Evolutionary conservation across 2,329 filamentous ascomycete species (phyloP).

Genomic region (Ustilaginoidea virens): DNA sequence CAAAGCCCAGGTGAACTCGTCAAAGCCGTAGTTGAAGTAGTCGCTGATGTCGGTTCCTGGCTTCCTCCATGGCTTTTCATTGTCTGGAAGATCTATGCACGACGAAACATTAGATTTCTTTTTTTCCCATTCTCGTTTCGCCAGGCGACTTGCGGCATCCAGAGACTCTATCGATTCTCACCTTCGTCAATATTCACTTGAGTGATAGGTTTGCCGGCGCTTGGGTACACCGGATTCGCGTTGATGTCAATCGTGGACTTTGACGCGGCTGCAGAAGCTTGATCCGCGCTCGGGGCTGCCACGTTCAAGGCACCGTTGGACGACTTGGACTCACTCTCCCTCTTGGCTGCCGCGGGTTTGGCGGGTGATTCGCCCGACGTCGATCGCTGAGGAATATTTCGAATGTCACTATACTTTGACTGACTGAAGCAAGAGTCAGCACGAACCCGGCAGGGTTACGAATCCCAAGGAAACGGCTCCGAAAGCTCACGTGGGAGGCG

Average conservation of each 20-base stretch:
- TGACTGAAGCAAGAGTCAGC: too few relatives aligned
- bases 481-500: constrained; percentile 36
- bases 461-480: too few relatives aligned
- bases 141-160: not conserved
- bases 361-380: constrained; percentile 33
- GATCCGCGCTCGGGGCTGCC: constrained; percentile 29
- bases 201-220: constrained; percentile 66
- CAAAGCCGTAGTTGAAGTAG: constrained; percentile 98
- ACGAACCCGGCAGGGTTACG: too few relatives aligned
- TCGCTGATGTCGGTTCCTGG: constrained; percentile 90
- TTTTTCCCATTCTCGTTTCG: constrained; percentile 4
- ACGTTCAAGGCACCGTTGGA: constrained; percentile 13
- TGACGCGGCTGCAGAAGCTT: constrained; percentile 48
- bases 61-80: constrained; percentile 88
- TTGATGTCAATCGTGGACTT: constrained; percentile 79
- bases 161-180: constrained; percentile 11
- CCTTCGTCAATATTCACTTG: constrained; percentile 60
- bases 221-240: constrained; percentile 63
- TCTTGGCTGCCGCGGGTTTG: constrained; percentile 30
- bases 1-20: constrained; percentile 94
- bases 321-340: constrained; percentile 24
- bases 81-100: constrained; percentile 49
- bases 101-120: too few relatives aligned
- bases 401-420: constrained; percentile 48
- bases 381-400: constrained; percentile 47